A percentile compares a stretch with the other conserved stretches of the same genome.
These are phyloP conservation scores for Leccinum disarticulatum DNA, from an alignment of 768 basidiomycete genomes.

Conservation along the genomic window DNA sequence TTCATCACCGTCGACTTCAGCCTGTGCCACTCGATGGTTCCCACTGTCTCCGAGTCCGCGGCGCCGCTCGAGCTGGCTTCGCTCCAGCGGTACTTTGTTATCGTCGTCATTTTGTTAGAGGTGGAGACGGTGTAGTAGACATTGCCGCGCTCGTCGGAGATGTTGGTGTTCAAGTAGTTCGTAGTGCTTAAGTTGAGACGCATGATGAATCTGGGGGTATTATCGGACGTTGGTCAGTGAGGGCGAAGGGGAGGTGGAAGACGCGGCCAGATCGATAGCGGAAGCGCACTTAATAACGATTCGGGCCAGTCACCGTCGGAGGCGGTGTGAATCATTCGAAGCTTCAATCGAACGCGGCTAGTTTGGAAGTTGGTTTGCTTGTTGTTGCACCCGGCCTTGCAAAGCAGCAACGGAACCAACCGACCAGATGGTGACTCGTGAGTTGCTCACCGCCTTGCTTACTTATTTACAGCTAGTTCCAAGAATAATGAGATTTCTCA, in stretches of 20 bases:
- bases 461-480: neutral
- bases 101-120: constrained; percentile 22
- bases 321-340: neutral
- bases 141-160: constrained; percentile 22
- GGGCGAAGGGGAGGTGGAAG: neutral
- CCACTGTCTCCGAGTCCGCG: constrained; percentile 19
- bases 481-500: neutral
- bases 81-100: constrained; percentile 25
- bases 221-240: constrained; percentile 1
- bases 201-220: constrained; percentile 9
- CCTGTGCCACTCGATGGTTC: constrained; percentile 27
- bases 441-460: neutral
- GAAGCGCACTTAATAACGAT: neutral
- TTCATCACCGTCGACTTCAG: constrained; percentile 8
- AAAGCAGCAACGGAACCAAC: neutral
- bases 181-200: constrained; percentile 22
- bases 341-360: neutral
- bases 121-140: constrained; percentile 23
- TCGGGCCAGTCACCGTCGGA: neutral
- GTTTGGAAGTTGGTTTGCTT: neutral
- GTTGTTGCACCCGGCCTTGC: neutral
- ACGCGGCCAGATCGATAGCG: neutral
- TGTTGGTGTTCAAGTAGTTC: constrained; percentile 22
- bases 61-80: constrained; percentile 10
- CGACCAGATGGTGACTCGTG: neutral